These are phyloP conservation scores for Fusarium azukiicola DNA, from an alignment of 2,329 filamentous ascomycete genomes.

Conservation along the genomic window DNA sequence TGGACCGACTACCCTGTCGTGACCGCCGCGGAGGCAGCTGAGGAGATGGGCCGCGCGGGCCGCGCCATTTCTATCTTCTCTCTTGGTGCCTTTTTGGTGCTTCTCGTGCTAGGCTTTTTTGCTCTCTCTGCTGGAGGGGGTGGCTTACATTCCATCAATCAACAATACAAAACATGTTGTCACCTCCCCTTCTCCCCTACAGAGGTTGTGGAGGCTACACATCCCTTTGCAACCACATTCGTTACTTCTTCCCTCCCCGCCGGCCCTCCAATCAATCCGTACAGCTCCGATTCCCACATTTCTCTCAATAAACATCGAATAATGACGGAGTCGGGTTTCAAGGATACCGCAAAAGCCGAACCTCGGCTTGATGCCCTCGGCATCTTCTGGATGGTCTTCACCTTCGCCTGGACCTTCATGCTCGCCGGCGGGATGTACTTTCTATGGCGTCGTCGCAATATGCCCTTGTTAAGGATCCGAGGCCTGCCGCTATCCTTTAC, in stretches of 20 bases:
- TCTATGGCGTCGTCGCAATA: constrained; percentile 64
- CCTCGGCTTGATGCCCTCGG: constrained; percentile 62
- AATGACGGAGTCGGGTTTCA: constrained; percentile 47
- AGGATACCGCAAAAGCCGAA: constrained; percentile 54
- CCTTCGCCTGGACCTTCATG: constrained; percentile 63
- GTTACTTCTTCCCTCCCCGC: constrained; percentile 25
- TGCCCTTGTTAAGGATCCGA: constrained; percentile 65
- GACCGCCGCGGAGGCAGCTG: too few species aligned
- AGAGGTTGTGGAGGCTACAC: constrained; percentile 27
- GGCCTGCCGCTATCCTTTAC: constrained; percentile 65
- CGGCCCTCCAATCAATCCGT: too few species aligned
- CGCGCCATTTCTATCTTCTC: too few species aligned
- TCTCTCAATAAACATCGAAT: neutral
- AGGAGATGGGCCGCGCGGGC: too few species aligned
- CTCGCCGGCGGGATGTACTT: constrained; percentile 65
- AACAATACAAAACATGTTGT: constrained; percentile 39
- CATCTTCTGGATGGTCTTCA: constrained; percentile 65
- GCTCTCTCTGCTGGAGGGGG: too few species aligned
- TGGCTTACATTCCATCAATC: too few species aligned
- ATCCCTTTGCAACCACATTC: constrained; percentile 49
- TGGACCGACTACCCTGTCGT: too few species aligned
- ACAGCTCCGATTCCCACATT: neutral
- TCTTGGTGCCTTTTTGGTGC: too few species aligned
- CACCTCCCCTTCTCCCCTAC: constrained; percentile 27
- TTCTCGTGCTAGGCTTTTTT: too few species aligned